Evolutionary conservation across 2,329 filamentous ascomycete species (phyloP), one percentile per base, ranked within the genome.

Genomic region (Cephalotrichum gorgonifer): DNA sequence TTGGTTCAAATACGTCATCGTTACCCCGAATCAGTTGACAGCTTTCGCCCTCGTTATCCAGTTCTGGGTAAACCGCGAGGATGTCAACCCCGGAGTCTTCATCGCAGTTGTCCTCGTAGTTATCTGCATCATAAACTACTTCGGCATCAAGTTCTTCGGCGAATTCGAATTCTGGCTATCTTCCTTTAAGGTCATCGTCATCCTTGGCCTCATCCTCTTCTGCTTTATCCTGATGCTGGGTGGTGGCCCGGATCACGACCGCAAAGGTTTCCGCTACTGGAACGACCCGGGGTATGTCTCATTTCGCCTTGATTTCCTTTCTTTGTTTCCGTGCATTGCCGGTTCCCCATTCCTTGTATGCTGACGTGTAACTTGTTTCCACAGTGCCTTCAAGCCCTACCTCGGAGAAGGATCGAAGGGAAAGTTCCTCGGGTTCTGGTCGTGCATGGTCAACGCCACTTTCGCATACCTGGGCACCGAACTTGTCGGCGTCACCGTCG

Each of bases 1-100:
- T 56, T 86, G 79, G 76, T 76, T 82, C 67, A 76, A 90, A 79
- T 93, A 93, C 63, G 86, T 93, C 62, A 90, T 94, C 58, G 77
- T 86, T 45, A 89, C 86, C 1, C 87, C 88, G 1, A 93, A 93
- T 60, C 87, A 94, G 62, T 70, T 94, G 35, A 93, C 87, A 1
- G 88, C 88, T 26, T 79, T 77, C n/a, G 79, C 86, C 5, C 66
- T 94, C 33, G 85, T 91, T 50, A 85, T 94, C 51, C 79, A 85
- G 56, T 89, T 81, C 58, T 94, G 88, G 88, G 68, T 87, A 11
- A 62, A 72, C 1, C 67, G 77, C 26, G 75, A 85, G 0, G 70
- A 66, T 42, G 73, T 91, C 50, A 90, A 91, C 58, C 82, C 86
- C 0, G 87, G 85, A 46, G 85, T 91, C 12, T 93, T 81, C 68